phyloP scores from a whole-genome alignment of 2,329 filamentous ascomycete species.

The Periglandula ipomoeae region DNA sequence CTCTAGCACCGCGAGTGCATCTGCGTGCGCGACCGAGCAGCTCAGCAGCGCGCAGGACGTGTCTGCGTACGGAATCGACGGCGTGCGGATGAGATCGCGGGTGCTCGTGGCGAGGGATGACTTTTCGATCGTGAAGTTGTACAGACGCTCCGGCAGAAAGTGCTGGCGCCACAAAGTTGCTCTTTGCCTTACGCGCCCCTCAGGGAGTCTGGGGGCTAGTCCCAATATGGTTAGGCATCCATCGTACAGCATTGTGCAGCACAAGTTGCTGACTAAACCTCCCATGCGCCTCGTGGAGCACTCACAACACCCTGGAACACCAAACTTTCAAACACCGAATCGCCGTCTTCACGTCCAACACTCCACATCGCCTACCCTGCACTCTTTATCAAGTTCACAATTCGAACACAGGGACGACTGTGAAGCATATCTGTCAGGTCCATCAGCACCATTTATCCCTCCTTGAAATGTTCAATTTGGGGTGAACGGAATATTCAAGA shows the following conservation, averaged over 20 bases:
- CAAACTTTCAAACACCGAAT: too few relatives aligned
- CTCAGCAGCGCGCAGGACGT: conserved; percentile 8
- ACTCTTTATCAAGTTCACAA: too few relatives aligned
- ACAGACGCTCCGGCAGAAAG: not conserved
- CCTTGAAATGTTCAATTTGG: too few relatives aligned
- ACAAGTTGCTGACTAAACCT: conserved; percentile 9
- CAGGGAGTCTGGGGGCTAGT: not conserved
- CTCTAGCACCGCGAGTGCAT: conserved; percentile 25
- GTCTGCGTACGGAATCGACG: not conserved
- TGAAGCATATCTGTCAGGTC: too few relatives aligned
- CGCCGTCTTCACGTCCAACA: too few relatives aligned
- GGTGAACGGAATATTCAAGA: too few relatives aligned
- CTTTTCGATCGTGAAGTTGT: conserved; percentile 1
- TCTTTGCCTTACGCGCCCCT: conserved; percentile 1
- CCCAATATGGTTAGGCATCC: not conserved
- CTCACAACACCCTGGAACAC: too few relatives aligned
- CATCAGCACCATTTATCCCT: too few relatives aligned
- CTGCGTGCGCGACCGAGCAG: conserved; percentile 16
- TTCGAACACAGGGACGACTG: too few relatives aligned
- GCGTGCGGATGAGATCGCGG: conserved; percentile 1
- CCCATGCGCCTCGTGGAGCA: too few relatives aligned
- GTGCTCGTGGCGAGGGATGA: conserved; percentile 1
- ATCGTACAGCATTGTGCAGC: too few relatives aligned
- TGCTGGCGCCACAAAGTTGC: conserved; percentile 1
- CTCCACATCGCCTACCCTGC: too few relatives aligned